A percentile compares a stretch with the other conserved stretches of the same genome.
phyloP scores from a whole-genome alignment of 495 filamentous ascomycete species.

The Cladorrhinum samala region DNA sequence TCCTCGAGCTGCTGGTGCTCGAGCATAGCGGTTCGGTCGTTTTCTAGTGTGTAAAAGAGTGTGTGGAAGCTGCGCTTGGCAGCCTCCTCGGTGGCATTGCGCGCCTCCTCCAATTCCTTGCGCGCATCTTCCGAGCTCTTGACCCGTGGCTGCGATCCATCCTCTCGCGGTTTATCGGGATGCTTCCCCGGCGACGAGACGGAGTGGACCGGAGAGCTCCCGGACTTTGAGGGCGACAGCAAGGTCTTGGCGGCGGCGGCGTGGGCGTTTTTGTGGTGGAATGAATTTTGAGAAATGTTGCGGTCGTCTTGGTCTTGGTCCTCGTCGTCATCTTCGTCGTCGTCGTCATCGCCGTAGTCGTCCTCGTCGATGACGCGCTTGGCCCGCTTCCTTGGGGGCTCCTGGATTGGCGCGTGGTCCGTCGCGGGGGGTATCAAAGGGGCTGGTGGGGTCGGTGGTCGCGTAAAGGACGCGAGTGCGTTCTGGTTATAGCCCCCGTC shows the following conservation, averaged over 20 bases:
- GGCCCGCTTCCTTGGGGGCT: conserved; percentile 43
- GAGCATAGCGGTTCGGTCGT: conserved; percentile 90
- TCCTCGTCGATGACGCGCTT: conserved; percentile 63
- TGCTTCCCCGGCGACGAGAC: conserved; percentile 46
- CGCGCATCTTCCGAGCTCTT: conserved; percentile 77
- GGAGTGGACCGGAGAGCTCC: conserved; percentile 51
- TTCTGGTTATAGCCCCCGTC: conserved; percentile 55
- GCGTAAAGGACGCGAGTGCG: conserved; percentile 36
- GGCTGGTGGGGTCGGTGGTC: conserved; percentile 24
- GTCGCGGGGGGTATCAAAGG: conserved; percentile 38
- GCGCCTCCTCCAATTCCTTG: conserved; percentile 89
- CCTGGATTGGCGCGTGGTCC: conserved; percentile 41
- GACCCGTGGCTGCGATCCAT: conserved; percentile 42
- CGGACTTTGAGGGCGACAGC: conserved; percentile 51
- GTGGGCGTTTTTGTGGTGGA: conserved; percentile 55
- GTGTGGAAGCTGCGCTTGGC: conserved; percentile 86
- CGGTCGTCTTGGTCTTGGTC: conserved; percentile 25
- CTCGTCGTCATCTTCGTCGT: conserved; percentile 63
- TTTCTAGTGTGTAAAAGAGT: conserved; percentile 89
- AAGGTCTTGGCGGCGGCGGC: conserved; percentile 40
- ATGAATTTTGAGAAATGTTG: conserved; percentile 37
- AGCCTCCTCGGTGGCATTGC: conserved; percentile 85
- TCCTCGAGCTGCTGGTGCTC: conserved; percentile 97
- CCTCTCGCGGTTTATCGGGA: conserved; percentile 42
- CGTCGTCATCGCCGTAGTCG: conserved; percentile 81